A percentile compares a stretch with the other conserved stretches of the same genome.
Evolutionary conservation across 768 basidiomycete genomes (phyloP).

Genomic region (Chalciporus pseudorubinellus): DNA sequence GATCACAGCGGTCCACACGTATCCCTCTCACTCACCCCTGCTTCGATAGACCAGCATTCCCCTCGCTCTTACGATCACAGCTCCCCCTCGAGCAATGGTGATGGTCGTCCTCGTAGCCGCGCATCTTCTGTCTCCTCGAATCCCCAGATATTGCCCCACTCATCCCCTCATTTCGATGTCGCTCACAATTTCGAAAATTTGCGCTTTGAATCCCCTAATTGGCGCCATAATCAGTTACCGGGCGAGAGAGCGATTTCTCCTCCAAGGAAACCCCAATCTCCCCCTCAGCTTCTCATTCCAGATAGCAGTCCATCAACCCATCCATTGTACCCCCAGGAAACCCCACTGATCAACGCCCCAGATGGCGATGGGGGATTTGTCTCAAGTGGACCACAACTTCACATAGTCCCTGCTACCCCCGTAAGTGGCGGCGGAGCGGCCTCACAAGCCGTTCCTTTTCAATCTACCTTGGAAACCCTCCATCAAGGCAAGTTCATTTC

Average conservation of each 20-base stretch:
- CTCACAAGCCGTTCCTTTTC: slow-evolving; percentile 50
- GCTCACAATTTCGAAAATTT: slow-evolving; percentile 58
- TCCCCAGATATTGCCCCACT: slow-evolving; percentile 37
- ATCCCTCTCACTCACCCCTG: slow-evolving; percentile 39
- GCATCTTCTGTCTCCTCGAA: slow-evolving; percentile 71
- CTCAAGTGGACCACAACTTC: slow-evolving; percentile 57
- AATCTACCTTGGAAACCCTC: slow-evolving; percentile 47
- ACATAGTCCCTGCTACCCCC: slow-evolving; percentile 83
- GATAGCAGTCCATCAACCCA: slow-evolving; percentile 45
- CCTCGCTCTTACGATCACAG: slow-evolving; percentile 56
- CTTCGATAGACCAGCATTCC: slow-evolving; percentile 35
- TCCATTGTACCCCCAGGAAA: slow-evolving; percentile 38
- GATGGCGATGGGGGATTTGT: slow-evolving; percentile 50
- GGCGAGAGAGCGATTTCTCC: slow-evolving; percentile 37
- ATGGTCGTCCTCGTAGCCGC: slow-evolving; percentile 50
- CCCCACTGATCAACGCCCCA: slow-evolving; percentile 60
- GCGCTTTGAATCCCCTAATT: slow-evolving; percentile 63
- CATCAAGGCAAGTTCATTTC: slow-evolving; percentile 48
- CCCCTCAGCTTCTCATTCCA: slow-evolving; percentile 58
- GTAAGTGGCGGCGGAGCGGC: slow-evolving; percentile 58
- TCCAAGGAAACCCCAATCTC: slow-evolving; percentile 59
- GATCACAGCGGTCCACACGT: slow-evolving; percentile 32
- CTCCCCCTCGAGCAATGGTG: slow-evolving; percentile 61
- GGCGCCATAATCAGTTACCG: slow-evolving; percentile 50
- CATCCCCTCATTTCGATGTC: slow-evolving; percentile 58